Evolutionary conservation across 164 flowering plant genomes (phyloP).

Genomic region (Santalum album): DNA sequence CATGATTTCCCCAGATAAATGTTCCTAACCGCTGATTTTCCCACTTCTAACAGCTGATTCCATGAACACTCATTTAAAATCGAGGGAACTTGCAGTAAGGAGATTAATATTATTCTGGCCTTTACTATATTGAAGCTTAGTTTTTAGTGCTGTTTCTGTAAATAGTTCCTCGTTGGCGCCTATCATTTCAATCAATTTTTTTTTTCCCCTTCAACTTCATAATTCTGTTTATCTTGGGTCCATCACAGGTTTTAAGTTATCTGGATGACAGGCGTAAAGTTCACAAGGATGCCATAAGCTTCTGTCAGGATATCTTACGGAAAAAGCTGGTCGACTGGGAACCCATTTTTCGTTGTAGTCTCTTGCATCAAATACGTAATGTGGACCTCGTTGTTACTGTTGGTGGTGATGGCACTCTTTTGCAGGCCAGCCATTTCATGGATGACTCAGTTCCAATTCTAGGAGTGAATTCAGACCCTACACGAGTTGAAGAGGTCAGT

Average conservation of each 20-base stretch:
- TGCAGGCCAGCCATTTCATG: constrained; percentile 85
- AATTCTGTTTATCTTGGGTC: constrained; percentile 6
- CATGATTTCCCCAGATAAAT: too few species aligned
- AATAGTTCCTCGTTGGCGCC: not conserved
- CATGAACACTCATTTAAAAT: too few species aligned
- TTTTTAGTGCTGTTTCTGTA: not conserved
- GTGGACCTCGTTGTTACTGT: constrained; percentile 78
- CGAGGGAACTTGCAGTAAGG: too few species aligned
- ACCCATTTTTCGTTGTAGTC: constrained; percentile 36
- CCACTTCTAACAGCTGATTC: too few species aligned
- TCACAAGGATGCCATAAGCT: constrained; percentile 62
- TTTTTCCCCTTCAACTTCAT: not conserved
- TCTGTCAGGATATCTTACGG: constrained; percentile 59
- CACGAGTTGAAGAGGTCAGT: constrained; percentile 63
- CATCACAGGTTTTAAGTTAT: constrained; percentile 41
- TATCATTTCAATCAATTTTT: not conserved
- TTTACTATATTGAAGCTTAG: not conserved
- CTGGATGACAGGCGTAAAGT: constrained; percentile 53
- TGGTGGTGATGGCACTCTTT: constrained; percentile 96
- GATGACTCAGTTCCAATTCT: constrained; percentile 78
- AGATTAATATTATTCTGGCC: not conserved
- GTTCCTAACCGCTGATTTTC: too few species aligned
- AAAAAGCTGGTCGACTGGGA: constrained; percentile 61
- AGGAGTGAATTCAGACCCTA: constrained; percentile 96
- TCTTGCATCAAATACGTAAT: constrained; percentile 46